Evolutionary conservation across 2,329 filamentous ascomycete genomes (phyloP), one percentile per base, ranked within the genome.

Genomic region (Aspergillus tamarii): DNA sequence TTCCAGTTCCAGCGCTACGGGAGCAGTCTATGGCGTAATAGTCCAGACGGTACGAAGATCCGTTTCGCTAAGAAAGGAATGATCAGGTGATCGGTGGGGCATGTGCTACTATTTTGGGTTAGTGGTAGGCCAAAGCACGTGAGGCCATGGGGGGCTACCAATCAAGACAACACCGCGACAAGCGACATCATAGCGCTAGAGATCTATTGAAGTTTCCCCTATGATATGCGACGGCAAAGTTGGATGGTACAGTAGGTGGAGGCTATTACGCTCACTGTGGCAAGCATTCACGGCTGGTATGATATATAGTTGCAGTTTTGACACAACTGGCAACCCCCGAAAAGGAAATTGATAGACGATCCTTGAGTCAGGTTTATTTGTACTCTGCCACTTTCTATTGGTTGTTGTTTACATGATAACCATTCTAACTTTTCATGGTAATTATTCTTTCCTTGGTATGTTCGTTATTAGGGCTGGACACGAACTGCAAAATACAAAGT

Each of bases 11-110:
- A 50, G 26, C 26, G 14, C 46, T n/a, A 19, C 26, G 23, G 43
- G 48, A 57, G 46, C 58, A 60, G 34, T 32, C 28, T 39, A 60
- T 39, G 32, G 39, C 14, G 28, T 57, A 23, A 60, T 46, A 46
- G 43, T 46, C n/a, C 43, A 14, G 30, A 30, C 16, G 7, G 23
- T 28, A 32, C 16, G 30, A 32, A 57, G 23, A 52, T 52, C 48
- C 28, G n/a, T 48, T 32, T 52, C 48, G 48, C 48, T n/a, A 28
- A 1, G 8, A 14, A 10, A 19, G 12, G 16, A 26, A 19, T 26
- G 48, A 52, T 52, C 48, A 52, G 48, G 48, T 52, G 48, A 52
- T 52, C 48, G 16, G 19, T 52, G 28, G 48, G 28, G 9, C 48
- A n/a, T 3, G 1, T 30, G 16, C 12, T 50, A 4, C 46, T 9